Conservation (phyloP, 495 filamentous ascomycete genomes). For the Neurospora sp. region DNA sequence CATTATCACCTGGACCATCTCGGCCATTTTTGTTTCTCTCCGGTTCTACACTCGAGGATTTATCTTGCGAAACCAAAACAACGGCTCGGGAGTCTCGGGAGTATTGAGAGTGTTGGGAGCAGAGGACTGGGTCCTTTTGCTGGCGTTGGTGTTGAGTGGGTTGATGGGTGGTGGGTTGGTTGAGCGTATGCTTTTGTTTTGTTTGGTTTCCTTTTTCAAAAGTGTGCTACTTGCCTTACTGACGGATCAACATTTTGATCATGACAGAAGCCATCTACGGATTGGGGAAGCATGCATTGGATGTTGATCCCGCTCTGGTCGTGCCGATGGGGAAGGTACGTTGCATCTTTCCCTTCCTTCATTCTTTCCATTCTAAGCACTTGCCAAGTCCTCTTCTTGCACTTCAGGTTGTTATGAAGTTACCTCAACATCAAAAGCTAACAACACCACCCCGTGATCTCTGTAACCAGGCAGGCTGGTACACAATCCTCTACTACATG, state of each 20-base stretch:
- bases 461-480: slow-evolving; percentile 18
- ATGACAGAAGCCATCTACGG: slow-evolving; percentile 12
- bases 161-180: slow-evolving; percentile 11
- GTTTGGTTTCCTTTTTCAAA: not conserved
- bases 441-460: no score
- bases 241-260: not conserved
- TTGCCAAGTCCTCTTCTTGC: no score
- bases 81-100: no score
- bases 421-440: not conserved
- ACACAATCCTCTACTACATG: slow-evolving; percentile 19
- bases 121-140: slow-evolving; percentile 20
- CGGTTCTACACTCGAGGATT: slow-evolving; percentile 16
- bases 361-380: not conserved
- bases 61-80: slow-evolving; percentile 3
- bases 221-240: no score
- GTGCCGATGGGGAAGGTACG: slow-evolving; percentile 9
- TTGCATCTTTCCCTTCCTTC: not conserved
- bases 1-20: slow-evolving; percentile 11
- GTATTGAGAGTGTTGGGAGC: no score
- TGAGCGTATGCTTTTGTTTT: slow-evolving; percentile 7
- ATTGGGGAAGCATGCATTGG: slow-evolving; percentile 13
- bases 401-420: not conserved
- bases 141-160: slow-evolving; percentile 12
- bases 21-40: slow-evolving; percentile 12
- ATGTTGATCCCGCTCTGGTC: slow-evolving; percentile 5